Conservation (phyloP, 108 stramenopile genomes). For the Chaetoceros muelleri region DNA sequence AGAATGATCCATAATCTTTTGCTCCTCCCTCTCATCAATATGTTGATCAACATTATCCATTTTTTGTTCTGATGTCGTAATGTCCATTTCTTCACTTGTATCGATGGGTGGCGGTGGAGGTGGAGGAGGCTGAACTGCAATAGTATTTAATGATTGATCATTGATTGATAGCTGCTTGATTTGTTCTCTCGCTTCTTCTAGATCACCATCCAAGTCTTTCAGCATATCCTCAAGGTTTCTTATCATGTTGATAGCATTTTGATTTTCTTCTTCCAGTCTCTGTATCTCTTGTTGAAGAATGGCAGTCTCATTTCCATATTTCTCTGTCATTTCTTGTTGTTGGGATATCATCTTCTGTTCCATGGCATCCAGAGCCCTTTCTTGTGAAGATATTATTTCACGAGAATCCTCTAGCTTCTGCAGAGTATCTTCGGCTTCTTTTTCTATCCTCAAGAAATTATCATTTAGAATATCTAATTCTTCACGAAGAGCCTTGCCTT, state of each 20-base stretch:
- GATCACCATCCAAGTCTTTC: neutral
- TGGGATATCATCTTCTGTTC: neutral
- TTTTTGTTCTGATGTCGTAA: neutral
- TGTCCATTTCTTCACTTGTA: neutral
- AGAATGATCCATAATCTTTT: no score
- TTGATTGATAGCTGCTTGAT: neutral
- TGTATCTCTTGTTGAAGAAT: no score
- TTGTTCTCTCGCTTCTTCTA: neutral
- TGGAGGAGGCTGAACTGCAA: neutral
- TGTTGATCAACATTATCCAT: neutral
- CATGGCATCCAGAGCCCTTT: neutral
- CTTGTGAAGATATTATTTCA: neutral
- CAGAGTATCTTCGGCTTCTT: neutral
- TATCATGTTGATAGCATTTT: neutral
- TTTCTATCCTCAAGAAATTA: neutral
- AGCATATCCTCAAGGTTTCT: constrained; percentile 1
- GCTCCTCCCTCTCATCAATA: no score
- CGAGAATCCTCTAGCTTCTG: neutral
- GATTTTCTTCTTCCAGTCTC: constrained; percentile 9
- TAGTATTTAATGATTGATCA: neutral
- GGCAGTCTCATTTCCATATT: no score
- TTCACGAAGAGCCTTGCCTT: constrained; percentile 23
- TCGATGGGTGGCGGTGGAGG: no score
- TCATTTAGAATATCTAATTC: constrained; percentile 13
- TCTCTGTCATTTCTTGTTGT: no score